Conservation (phyloP, 1,284 basidiomycete genomes). For the Ceratobasidium sp. region DNA sequence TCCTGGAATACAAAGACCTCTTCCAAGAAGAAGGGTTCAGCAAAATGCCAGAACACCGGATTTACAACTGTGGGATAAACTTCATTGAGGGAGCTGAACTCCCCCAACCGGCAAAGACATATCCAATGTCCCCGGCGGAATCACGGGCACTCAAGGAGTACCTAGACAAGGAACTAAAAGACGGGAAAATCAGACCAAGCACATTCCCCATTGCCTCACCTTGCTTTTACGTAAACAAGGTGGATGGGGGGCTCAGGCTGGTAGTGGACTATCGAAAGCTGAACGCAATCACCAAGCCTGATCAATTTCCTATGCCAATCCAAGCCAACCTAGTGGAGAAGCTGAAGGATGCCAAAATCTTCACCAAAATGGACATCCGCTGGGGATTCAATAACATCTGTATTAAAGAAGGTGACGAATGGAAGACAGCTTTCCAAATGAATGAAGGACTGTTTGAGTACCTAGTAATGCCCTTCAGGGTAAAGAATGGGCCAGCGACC, state of each 20-base stretch:
- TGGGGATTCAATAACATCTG: conserved; percentile 17
- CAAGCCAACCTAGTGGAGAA: conserved; percentile 15
- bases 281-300: conserved; percentile 19
- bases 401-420: conserved; percentile 25
- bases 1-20: no score
- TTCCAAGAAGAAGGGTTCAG: no score
- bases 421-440: background rate
- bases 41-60: no score
- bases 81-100: no score
- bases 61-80: no score
- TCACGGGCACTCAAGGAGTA: conserved; percentile 2
- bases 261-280: conserved; percentile 18
- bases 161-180: no score
- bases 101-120: no score
- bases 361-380: no score
- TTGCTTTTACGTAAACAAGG: conserved; percentile 28
- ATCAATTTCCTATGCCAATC: conserved; percentile 31
- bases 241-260: background rate
- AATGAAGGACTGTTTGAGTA: no score
- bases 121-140: conserved; percentile 23
- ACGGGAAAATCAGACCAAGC: background rate
- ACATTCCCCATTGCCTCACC: conserved; percentile 21
- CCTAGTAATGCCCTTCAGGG: no score
- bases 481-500: no score
- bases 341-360: background rate